Percentiles rank a stretch among this genome's conserved stretches.
Conservation (phyloP, 495 filamentous ascomycete species). For the Polyplosphaeria fusca region DNA sequence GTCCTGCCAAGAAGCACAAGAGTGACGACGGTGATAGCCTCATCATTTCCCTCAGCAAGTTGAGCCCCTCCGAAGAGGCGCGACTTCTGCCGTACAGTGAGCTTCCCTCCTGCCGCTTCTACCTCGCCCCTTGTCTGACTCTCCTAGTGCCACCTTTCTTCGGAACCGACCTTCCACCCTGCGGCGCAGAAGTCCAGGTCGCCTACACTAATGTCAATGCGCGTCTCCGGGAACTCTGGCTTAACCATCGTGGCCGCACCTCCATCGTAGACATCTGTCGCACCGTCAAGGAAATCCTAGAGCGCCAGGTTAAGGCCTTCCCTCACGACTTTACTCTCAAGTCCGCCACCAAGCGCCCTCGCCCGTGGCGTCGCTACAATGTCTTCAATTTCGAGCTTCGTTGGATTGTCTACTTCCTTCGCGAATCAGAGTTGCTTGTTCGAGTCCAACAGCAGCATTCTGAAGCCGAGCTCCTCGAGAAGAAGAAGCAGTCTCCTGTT, state of each 20-base stretch:
- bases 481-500: slow-evolving; percentile 1
- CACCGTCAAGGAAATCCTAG: slow-evolving; percentile 6
- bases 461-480: slow-evolving; percentile 17
- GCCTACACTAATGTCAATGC: slow-evolving; percentile 24
- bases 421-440: slow-evolving; percentile 4
- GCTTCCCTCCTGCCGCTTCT: neutral
- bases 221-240: slow-evolving; percentile 22
- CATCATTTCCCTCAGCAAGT: neutral
- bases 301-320: neutral
- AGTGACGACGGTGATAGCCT: neutral
- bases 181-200: slow-evolving; percentile 14
- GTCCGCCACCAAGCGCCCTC: slow-evolving; percentile 3
- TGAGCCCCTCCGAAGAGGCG: slow-evolving; percentile 1
- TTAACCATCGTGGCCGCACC: slow-evolving; percentile 2
- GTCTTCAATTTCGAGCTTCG: slow-evolving; percentile 22
- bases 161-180: slow-evolving; percentile 18
- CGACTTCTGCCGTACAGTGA: slow-evolving; percentile 14
- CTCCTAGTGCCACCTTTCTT: slow-evolving; percentile 26
- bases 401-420: slow-evolving; percentile 27
- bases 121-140: neutral
- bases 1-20: neutral
- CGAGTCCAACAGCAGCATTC: neutral
- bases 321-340: neutral
- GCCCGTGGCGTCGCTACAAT: slow-evolving; percentile 26
- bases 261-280: slow-evolving; percentile 7